A percentile compares a stretch with the other conserved stretches of the same genome.
Conservation (phyloP, 1,284 basidiomycete genomes). For the Pyrrhoderma lamaoense region DNA sequence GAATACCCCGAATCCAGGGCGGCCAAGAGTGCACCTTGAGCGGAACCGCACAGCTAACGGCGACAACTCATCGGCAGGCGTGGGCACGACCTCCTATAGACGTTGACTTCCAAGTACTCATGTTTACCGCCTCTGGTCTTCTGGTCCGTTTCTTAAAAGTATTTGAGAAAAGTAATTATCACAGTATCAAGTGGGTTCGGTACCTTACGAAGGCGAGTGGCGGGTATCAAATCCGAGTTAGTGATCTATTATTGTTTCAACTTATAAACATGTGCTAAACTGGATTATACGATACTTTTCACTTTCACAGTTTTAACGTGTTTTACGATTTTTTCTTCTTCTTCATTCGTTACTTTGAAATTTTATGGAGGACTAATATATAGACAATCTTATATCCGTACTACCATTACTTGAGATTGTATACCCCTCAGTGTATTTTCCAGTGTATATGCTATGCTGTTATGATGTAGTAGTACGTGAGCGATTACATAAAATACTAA, state of each 20-base stretch:
- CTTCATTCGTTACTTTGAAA: no score
- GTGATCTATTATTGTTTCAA: slow-evolving; percentile 22
- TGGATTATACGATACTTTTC: neutral
- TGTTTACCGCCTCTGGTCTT: slow-evolving; percentile 95
- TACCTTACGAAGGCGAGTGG: slow-evolving; percentile 87
- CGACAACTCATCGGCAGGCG: slow-evolving; percentile 84
- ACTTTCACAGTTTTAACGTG: slow-evolving; percentile 1
- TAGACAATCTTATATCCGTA: no score
- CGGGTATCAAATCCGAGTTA: slow-evolving; percentile 77
- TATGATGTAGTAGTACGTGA: no score
- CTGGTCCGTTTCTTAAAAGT: slow-evolving; percentile 97
- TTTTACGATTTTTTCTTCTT: neutral
- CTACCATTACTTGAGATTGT: no score
- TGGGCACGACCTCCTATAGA: slow-evolving; percentile 98
- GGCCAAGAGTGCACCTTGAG: slow-evolving; percentile 85
- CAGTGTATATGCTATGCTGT: no score
- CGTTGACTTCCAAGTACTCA: slow-evolving; percentile 96
- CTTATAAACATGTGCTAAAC: no score
- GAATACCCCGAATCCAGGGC: slow-evolving; percentile 89
- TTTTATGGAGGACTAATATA: no score
- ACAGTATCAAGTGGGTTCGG: slow-evolving; percentile 89
- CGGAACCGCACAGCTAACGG: slow-evolving; percentile 78
- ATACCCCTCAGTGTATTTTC: no score
- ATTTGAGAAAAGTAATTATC: slow-evolving; percentile 92
- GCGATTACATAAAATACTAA: neutral